Base-by-base conservation (phyloP, 2,329 filamentous ascomycete genomes). In the Stagonosporopsis vannaccii region DNA sequence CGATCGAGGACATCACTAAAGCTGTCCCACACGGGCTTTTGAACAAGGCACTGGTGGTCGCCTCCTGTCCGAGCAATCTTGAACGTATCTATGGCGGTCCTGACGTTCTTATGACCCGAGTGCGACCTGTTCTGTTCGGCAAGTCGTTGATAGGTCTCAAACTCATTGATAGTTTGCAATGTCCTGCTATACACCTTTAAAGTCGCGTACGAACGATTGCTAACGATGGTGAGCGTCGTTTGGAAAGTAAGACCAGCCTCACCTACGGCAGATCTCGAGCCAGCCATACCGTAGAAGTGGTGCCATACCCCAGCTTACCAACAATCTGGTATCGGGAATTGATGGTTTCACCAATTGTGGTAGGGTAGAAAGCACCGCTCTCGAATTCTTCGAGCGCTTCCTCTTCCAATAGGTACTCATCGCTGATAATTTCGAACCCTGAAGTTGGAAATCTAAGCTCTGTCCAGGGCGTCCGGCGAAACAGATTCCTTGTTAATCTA, bases 21-120 rank as follows among this genome's bases (percentile, higher is more conserved):
- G 56, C 75, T 80, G 26, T 79, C 77, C 72, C 77, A 77, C 54
- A 78, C 65, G 4, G 75, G 71, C 36, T 68, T 64, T 17, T 76
- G 75, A 1, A 77, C 75, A 48, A 79, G 70, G 48, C 69, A 77
- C 20, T 65, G 61, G 55, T 78, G 75, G 17, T 66, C 51, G 2
- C 74, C 74, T 9, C 60, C 64, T 28, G 60, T 56, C 19, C 68
- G 61, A 0, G 65, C 35, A 33, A 78, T 63, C 1, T 56, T 65
- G 48, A 76, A 77, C 13, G 57, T 58, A 17, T 76, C 72, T 8
- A 75, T 63, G n/a, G 70, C 69, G 17, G 66, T 69, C 40, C 75
- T 56, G 8, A 78, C 60, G 32, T 70, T 58, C 17, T 46, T 45
- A 35, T 67, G 63, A 4, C 75, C 75, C 40, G 65, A 67, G 53